Base-by-base conservation (phyloP, 176 grass and related monocot genomes). In the Bolboschoenus planiculmis region DNA sequence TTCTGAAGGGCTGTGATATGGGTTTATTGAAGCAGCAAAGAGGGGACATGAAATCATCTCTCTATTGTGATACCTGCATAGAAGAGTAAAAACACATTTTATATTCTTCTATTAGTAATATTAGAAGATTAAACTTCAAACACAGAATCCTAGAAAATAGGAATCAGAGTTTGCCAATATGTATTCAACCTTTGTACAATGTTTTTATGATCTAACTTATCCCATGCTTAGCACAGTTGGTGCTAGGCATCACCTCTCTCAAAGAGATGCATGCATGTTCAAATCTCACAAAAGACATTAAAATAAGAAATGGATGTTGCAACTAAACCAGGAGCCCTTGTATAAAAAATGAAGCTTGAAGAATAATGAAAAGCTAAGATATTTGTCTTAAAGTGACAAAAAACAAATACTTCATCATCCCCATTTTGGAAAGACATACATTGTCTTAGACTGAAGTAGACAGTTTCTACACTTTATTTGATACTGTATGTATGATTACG, bases 1-100 rank as follows among this genome's bases (percentile, higher is more conserved):
- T 72, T 72, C 66, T 72, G 37, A 43, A 13, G 66, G 66, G 66
- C 37, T 72, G 37, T 72, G 66, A 8, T 72, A 72, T 10, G 66
- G 66, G 18, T 72, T 72, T 72, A 72, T 46, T 24, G 67, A 72
- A 44, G 39, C 37, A 40, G 40, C 67, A 72, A 72, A 72, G 9
- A 72, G 37, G 39, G 67, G 66, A 72, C 40, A 46, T 42, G 67
- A 72, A 43, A 44, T 26, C 67, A 72, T 72, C 39, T 42, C 21
- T 72, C 10, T 72, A 26, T 24, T 37, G 67, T 21, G 18, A 63
- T 40, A 9, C 64, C 35, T 72, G 37, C 40, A 30, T 34, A 15
- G 11, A 63, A 33, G 4, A 34, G 29, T 63, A n/a, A 35, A 35
- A 65, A 46, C n/a, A 21, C 39, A 72, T 44, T 40, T 44, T 72